Base-by-base conservation (phyloP, 176 grass and related monocot genomes). In the Oryza meridionalis region DNA sequence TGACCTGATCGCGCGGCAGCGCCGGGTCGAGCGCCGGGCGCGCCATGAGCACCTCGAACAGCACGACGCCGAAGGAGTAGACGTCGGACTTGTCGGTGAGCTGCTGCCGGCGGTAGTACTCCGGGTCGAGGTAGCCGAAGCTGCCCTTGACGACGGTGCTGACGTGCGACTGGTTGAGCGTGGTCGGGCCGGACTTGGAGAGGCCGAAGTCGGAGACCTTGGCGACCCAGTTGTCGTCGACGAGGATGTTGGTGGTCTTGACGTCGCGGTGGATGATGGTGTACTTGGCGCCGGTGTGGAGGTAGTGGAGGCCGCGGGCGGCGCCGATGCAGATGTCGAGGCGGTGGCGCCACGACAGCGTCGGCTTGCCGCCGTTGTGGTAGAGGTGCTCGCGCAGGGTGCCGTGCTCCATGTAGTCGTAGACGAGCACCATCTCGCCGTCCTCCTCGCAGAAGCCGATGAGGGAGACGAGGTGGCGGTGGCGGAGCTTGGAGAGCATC, bases 401-500 rank as follows among this genome's bases (percentile, higher is more conserved):
- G 69, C 94, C 94, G 73, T 89, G 88, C 72, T 92, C 84, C 94
- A 97, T 97, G 89, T 90, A 91, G 84, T 97, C 94, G 22, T 97
- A 97, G 1, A 97, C 94, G 4, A 97, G 82, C 74, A 90, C 85
- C 94, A 97, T 97, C 85, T 97, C 94, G 32, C 81, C 79, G 55
- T 82, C 69, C 58, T 97, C 94, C 85, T 97, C 91, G 69, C 91
- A 93, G 81, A 97, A 97, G 66, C 94, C 94, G 77, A 97, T 97
- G 78, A 97, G 85, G 38, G 94, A 97, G 49, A 97, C 91, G 1
- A 97, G 86, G 84, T 97, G 94, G 5, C 90, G 86, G 91, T 97
- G 94, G 7, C 91, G 91, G 81, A 97, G 91, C 89, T 97, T 93
- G 53, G 94, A 97, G n/a, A 97, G 91, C 91, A 97, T 97, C 94